Evolutionary conservation across 2,329 filamentous ascomycete genomes (phyloP).

Genomic region (Hymenoscyphus fructigenus): DNA sequence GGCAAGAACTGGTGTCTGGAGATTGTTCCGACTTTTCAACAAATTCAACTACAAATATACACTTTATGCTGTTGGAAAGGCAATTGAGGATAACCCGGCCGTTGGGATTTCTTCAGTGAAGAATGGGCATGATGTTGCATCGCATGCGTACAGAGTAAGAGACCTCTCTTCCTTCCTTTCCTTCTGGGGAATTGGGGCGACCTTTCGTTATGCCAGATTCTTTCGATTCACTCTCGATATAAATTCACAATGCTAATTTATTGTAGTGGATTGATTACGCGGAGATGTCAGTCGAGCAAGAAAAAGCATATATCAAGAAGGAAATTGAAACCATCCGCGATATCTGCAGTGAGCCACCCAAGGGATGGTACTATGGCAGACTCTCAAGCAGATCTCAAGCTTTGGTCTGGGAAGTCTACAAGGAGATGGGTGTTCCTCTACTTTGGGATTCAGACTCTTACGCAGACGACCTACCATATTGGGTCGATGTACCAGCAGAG

Average conservation of each 20-base stretch:
- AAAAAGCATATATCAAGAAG: constrained; percentile 42
- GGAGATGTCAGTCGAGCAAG: constrained; percentile 39
- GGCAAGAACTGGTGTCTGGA: constrained; percentile 39
- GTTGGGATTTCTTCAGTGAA: constrained; percentile 42
- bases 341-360: constrained; percentile 37
- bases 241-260: background rate
- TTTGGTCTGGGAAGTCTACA: constrained; percentile 48
- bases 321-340: constrained; percentile 39
- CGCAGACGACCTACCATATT: constrained; percentile 56
- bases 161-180: background rate
- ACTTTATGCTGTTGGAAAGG: constrained; percentile 42
- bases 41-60: constrained; percentile 45
- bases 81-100: constrained; percentile 42
- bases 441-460: constrained; percentile 52
- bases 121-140: constrained; percentile 43
- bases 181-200: background rate
- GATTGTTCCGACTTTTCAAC: constrained; percentile 42
- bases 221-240: background rate
- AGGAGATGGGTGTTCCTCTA: constrained; percentile 51
- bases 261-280: constrained; percentile 43
- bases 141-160: constrained; percentile 39
- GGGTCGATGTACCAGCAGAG: constrained; percentile 53
- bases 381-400: constrained; percentile 43
- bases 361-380: constrained; percentile 40
- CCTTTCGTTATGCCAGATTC: background rate